A percentile compares a stretch with the other conserved stretches of the same genome.
phyloP scores from a whole-genome alignment of 2,329 filamentous ascomycete genomes.

The Colletotrichum sp. region DNA sequence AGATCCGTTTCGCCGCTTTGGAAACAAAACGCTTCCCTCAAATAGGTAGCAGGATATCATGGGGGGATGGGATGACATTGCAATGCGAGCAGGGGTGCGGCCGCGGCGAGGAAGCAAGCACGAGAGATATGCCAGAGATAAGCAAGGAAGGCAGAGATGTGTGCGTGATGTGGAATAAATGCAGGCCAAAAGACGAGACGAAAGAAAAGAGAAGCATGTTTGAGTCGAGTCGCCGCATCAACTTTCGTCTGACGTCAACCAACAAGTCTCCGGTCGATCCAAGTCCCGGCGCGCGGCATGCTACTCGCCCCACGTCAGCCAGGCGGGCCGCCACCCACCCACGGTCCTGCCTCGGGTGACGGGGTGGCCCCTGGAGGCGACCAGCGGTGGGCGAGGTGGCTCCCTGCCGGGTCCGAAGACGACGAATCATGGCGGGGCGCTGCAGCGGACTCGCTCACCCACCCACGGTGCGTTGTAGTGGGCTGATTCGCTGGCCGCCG shows the following conservation, averaged over 20 bases:
- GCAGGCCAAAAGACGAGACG: neutral
- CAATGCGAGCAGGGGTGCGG: neutral
- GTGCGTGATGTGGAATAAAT: neutral
- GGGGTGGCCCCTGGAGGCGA: neutral
- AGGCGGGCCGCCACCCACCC: neutral
- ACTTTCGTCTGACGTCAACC: conserved; percentile 17
- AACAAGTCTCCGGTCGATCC: neutral
- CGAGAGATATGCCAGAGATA: neutral
- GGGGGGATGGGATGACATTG: conserved; percentile 8
- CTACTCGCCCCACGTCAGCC: neutral
- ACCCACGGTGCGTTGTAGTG: neutral
- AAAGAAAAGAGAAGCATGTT: neutral
- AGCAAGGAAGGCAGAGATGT: neutral
- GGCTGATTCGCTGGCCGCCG: neutral
- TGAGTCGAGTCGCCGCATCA: conserved; percentile 7
- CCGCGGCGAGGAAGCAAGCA: neutral
- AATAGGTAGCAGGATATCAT: conserved; percentile 2
- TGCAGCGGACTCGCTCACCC: neutral
- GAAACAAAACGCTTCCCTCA: conserved; percentile 9
- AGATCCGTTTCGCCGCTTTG: conserved; percentile 11
- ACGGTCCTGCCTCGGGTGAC: neutral
- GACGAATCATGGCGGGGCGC: conserved; percentile 5
- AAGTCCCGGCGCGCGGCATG: neutral
- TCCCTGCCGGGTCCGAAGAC: conserved; percentile 4
- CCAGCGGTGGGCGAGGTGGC: neutral